phyloP scores from a whole-genome alignment of 257 asterid species.

The Nicotiana sylvestris region DNA sequence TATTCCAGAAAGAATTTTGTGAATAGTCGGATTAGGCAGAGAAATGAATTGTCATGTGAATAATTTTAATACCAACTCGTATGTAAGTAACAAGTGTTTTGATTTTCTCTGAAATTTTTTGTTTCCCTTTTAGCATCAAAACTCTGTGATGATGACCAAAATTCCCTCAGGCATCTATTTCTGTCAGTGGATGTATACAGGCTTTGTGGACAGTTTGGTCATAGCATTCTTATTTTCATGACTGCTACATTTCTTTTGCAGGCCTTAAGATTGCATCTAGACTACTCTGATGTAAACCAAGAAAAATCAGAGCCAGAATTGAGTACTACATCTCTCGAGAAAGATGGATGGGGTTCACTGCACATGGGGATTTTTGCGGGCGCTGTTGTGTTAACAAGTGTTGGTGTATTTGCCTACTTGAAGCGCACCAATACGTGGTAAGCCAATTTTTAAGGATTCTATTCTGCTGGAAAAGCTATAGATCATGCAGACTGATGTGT shows the following conservation, averaged over 20 bases:
- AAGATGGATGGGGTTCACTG: slow-evolving; percentile 25
- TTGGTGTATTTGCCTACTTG: slow-evolving; percentile 56
- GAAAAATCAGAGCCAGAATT: slow-evolving; percentile 15
- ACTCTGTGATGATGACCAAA: background rate
- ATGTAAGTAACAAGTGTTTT: background rate
- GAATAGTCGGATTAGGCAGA: background rate
- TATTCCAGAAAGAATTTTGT: background rate
- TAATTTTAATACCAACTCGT: background rate
- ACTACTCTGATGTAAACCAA: slow-evolving; percentile 25
- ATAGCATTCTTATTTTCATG: background rate
- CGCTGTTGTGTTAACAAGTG: slow-evolving; percentile 52
- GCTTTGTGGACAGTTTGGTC: background rate
- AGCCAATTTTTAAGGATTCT: background rate
- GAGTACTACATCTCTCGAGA: slow-evolving; percentile 23
- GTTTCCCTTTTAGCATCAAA: background rate
- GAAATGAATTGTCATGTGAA: background rate
- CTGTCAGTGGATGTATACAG: background rate
- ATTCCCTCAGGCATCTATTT: background rate
- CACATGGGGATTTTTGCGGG: slow-evolving; percentile 55
- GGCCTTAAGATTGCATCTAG: slow-evolving; percentile 78
- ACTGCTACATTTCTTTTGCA: slow-evolving; percentile 16
- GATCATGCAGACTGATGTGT: background rate
- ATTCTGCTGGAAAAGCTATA: background rate
- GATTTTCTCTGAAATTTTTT: background rate
- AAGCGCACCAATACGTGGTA: slow-evolving; percentile 51